phyloP scores from a whole-genome alignment of 2,329 filamentous ascomycete species.

The Pseudogymnoascus sp. region DNA sequence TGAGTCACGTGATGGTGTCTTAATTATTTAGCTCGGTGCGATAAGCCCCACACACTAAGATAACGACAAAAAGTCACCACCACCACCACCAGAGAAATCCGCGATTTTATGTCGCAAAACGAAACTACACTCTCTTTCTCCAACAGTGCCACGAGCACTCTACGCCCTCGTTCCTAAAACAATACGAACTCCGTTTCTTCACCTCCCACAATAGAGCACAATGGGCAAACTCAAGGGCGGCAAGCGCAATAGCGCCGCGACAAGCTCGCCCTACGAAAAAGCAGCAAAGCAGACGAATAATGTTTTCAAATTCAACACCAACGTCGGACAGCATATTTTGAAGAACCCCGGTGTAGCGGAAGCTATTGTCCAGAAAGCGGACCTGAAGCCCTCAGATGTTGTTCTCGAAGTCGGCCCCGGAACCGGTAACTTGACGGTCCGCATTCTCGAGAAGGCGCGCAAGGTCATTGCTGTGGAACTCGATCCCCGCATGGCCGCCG shows the following conservation, averaged over 20 bases:
- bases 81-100: conserved; percentile 6
- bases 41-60: conserved; percentile 11
- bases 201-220: background rate
- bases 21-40: background rate
- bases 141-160: background rate
- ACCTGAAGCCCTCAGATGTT: conserved; percentile 80
- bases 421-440: conserved; percentile 80
- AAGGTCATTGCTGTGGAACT: conserved; percentile 79
- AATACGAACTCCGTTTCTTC: background rate
- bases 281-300: conserved; percentile 48
- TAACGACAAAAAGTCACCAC: conserved; percentile 8
- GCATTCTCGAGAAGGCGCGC: conserved; percentile 81
- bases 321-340: conserved; percentile 79
- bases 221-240: conserved; percentile 28
- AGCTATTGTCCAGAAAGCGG: conserved; percentile 76
- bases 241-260: conserved; percentile 26
- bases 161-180: background rate
- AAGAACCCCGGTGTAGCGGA: conserved; percentile 84
- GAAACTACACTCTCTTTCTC: background rate
- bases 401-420: conserved; percentile 91
- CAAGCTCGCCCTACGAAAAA: conserved; percentile 24
- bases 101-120: conserved; percentile 1
- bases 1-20: conserved; percentile 1
- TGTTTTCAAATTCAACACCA: conserved; percentile 95
- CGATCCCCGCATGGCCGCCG: conserved; percentile 93